Evolutionary conservation across 371 early-diverging fungal genomes (phyloP), one percentile per base, ranked within the genome.

Genomic region (Saksenaea vasiformis): DNA sequence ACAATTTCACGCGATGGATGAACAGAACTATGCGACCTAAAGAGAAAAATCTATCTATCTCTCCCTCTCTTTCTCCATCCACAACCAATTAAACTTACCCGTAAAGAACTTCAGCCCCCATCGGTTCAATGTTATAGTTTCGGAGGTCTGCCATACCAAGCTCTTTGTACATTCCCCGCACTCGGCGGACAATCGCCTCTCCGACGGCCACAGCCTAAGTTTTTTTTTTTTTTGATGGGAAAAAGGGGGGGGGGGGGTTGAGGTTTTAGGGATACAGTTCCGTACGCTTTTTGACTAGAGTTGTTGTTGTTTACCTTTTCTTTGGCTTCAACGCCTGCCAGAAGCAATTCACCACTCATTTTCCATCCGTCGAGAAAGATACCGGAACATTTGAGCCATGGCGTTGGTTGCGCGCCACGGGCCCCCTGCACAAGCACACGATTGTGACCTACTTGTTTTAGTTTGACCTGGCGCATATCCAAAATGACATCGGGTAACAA

Each of bases 401-500:
- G 82, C 1, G 91, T 87, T 15, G 91, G 91, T 22, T 82, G 59
- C n/a, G 78, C 54, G 5, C 91, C 91, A 34, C 83, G 86, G 14
- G 89, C 89, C 8, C 90, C 90, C 13, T 78, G 72, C 1, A 91
- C 90, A 15, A 82, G 61, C 3, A 91, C 90, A 26, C 86, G 84
- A 58, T 90, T 82, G 28, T 75, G 67, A 0, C 82, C 87, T 8
- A 84, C 67, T 68, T 90, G 86, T 22, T 71, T 71, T 5, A 90
- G 56, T 24, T 71, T 73, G 35, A 91, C 88, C 39, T 83, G 71
- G 31, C 87, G 80, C 74, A 91, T 79, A 77, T 91, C 91, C 39
- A 90, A 62, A 58, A 88, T 85, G 9, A 91, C 91, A 74, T 91
- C 91, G 0, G 91, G 91, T 13, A 91, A 72, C 34, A 89, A 68